These are phyloP conservation scores for Alnus glutinosa DNA, from an alignment of 306 rosid genomes.

Conservation along the genomic window DNA sequence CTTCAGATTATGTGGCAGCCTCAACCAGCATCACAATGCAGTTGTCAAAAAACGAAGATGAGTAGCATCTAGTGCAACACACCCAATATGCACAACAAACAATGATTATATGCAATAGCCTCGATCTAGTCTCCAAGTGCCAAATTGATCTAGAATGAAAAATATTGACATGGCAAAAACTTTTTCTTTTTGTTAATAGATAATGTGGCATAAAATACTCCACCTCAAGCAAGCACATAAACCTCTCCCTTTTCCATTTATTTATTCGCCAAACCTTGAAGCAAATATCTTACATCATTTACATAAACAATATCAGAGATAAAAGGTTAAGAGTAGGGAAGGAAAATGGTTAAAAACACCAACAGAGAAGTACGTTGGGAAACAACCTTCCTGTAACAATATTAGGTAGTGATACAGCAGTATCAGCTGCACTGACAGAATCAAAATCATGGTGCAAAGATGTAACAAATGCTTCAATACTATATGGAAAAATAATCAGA, in stretches of 20 bases:
- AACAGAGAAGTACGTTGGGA: too few relatives aligned
- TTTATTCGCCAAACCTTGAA: too few relatives aligned
- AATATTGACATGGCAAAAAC: neutral
- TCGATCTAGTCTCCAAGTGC: neutral
- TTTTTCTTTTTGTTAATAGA: neutral
- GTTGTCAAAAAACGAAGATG: neutral
- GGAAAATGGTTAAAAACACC: too few relatives aligned
- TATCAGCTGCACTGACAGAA: neutral
- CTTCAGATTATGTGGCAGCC: neutral
- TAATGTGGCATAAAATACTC: neutral
- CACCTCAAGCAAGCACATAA: neutral
- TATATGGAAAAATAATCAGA: neutral
- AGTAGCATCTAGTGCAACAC: neutral
- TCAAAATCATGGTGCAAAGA: neutral
- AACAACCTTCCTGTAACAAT: neutral
- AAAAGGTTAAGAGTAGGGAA: too few relatives aligned
- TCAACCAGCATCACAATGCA: neutral
- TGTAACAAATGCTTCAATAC: neutral
- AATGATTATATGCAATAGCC: neutral
- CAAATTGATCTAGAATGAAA: neutral
- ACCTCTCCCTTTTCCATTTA: too few relatives aligned
- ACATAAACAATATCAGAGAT: too few relatives aligned
- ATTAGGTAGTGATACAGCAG: constrained; percentile 18
- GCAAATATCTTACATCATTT: too few relatives aligned
- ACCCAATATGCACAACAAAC: neutral